A percentile compares a stretch with the other conserved stretches of the same genome.
Evolutionary conservation across 805 yeast genomes (phyloP).

Genomic region (Pichia californica): DNA sequence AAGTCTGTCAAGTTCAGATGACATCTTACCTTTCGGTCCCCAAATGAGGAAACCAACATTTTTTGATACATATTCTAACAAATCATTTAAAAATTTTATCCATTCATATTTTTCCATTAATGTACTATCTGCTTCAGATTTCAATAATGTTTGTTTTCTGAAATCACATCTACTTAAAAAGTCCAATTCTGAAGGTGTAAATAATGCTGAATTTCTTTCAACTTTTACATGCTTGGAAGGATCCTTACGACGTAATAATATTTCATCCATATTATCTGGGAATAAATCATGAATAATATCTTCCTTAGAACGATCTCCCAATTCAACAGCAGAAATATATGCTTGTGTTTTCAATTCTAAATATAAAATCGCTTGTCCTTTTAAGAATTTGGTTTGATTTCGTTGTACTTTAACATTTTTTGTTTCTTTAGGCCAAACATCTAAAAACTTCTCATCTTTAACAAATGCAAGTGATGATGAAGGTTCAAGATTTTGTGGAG

Average conservation of each 20-base stretch:
- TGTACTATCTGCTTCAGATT: constrained; percentile 39
- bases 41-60: constrained; percentile 67
- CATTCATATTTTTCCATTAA: constrained; percentile 76
- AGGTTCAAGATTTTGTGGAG: constrained; percentile 53
- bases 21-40: constrained; percentile 43
- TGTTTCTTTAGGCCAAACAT: constrained; percentile 11
- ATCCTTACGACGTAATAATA: constrained; percentile 36
- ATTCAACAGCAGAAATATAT: constrained; percentile 77
- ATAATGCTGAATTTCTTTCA: constrained; percentile 26
- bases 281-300: constrained; percentile 72
- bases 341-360: constrained; percentile 94
- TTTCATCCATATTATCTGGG: constrained; percentile 54
- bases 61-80: constrained; percentile 71
- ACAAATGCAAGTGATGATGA: constrained; percentile 29
- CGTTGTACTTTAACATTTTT: constrained; percentile 13
- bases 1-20: constrained; percentile 19
- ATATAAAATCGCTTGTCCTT: constrained; percentile 72
- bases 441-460: constrained; percentile 15
- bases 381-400: constrained; percentile 43
- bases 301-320: constrained; percentile 50
- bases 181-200: constrained; percentile 75
- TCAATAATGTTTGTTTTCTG: constrained; percentile 56
- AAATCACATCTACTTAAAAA: constrained; percentile 69
- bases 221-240: constrained; percentile 19
- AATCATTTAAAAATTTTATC: constrained; percentile 73